Evolutionary conservation across 106 monocot genomes (phyloP), one percentile per base, ranked within the genome.

Genomic region (Acorus calamus): DNA sequence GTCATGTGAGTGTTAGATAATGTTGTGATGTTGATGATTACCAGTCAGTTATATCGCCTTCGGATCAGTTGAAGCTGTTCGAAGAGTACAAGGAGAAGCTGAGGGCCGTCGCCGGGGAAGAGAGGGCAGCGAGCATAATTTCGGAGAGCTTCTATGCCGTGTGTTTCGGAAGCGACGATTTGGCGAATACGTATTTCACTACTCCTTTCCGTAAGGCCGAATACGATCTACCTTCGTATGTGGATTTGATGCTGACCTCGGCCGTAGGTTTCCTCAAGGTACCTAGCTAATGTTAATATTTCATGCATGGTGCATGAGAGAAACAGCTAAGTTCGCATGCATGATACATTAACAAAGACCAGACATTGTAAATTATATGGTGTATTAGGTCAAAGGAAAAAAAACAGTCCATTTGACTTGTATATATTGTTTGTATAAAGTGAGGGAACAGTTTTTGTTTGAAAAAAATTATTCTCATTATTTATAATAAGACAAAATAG

Each of bases 241-340:
- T 79, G 8, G 47, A 84, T 6, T 66, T 87, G 14, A 2, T 87
- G 52, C 51, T 79, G 6, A 8, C 2, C 3, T 61, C 48, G 0
- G 87, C 79, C 59, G 61, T 79, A 3, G 14, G 11, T 64, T 81
- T 92, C 53, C 6, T 73, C 9, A 42, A 80, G 81, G 89, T 90
- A 85, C 28, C 28, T 28, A 28, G 28, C 28, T 28, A 28, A 28
- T 28, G 28, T 28, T 28, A 28, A 28, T 28, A 28, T 28, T 28
- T 28, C 28, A 28, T 28, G 28, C 28, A 28, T 28, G 28, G 28
- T 28, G 1, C 28, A 28, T n/a, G n/a, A 28, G 28, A 28, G 28
- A 0, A 28, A 0, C 28, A 28, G 28, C 28, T 28, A 28, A 28
- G 28, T 28, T 28, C 0, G 28, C 28, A 28, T 28, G 28, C 28